A percentile compares a stretch with the other conserved stretches of the same genome.
These are phyloP conservation scores for Pseudocercospora ulei DNA, from an alignment of 2,329 filamentous ascomycete genomes.

Conservation along the genomic window DNA sequence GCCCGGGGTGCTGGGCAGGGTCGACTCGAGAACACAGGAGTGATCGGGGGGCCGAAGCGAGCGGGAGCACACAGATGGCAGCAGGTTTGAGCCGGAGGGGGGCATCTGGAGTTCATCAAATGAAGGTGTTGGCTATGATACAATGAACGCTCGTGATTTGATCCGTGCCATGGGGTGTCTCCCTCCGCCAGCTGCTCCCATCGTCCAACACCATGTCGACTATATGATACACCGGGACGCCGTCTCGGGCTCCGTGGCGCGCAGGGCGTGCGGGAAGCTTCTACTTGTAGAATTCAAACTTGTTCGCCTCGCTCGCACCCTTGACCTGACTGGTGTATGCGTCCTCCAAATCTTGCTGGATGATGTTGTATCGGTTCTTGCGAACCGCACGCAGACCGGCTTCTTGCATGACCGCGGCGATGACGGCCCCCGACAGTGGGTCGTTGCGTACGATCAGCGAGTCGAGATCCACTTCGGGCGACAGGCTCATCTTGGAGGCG, in stretches of 20 bases:
- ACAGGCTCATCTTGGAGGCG: conserved; percentile 90
- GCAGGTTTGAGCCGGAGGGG: no score
- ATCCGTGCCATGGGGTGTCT: no score
- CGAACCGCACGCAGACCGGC: conserved; percentile 85
- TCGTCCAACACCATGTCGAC: no score
- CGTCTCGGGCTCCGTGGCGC: not conserved
- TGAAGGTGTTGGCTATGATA: no score
- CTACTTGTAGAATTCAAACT: conserved; percentile 88
- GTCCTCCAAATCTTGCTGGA: conserved; percentile 91
- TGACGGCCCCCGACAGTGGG: conserved; percentile 86
- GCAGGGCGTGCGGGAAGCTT: not conserved
- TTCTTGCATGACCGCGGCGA: conserved; percentile 98
- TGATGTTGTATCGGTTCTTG: conserved; percentile 99
- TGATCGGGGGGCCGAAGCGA: no score
- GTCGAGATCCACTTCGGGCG: conserved; percentile 92
- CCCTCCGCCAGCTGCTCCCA: no score
- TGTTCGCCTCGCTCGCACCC: conserved; percentile 59
- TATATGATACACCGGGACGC: conserved; percentile 3
- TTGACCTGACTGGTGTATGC: conserved; percentile 97
- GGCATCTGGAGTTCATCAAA: no score
- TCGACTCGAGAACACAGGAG: no score
- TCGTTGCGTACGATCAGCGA: conserved; percentile 95
- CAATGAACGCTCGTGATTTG: no score
- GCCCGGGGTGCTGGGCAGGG: no score
- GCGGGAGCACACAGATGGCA: no score